phyloP scores from a whole-genome alignment of 148 eudicot species.

The Vaccinium darrowii region DNA sequence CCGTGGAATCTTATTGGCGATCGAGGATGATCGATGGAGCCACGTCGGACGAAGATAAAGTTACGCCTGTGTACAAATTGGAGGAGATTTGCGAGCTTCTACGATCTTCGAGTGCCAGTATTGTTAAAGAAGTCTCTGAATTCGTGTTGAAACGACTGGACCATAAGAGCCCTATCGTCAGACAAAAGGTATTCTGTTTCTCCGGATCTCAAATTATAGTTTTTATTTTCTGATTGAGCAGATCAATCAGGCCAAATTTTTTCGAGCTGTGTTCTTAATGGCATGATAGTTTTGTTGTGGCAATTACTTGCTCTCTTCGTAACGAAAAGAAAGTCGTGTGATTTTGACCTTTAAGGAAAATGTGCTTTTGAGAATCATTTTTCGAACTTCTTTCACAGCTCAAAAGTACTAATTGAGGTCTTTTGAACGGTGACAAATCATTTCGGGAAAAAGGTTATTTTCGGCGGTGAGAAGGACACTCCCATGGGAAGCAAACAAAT shows the following conservation, averaged over 20 bases:
- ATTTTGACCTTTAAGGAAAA: too few relatives aligned
- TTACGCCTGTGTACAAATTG: constrained; percentile 85
- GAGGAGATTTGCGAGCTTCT: constrained; percentile 91
- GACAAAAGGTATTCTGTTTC: constrained; percentile 61
- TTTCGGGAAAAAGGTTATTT: too few relatives aligned
- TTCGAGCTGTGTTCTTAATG: not conserved
- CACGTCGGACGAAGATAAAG: constrained; percentile 94
- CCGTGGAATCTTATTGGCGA: constrained; percentile 96
- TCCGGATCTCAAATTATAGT: not conserved
- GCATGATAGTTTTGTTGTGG: not conserved
- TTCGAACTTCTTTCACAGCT: too few relatives aligned
- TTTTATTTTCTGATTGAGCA: not conserved
- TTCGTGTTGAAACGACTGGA: constrained; percentile 81
- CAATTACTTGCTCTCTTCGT: not conserved
- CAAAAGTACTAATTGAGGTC: too few relatives aligned
- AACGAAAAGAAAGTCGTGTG: too few relatives aligned
- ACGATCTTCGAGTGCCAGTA: constrained; percentile 56
- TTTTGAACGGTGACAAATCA: too few relatives aligned
- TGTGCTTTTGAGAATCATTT: too few relatives aligned
- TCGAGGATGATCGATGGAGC: constrained; percentile 83
- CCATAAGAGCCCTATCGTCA: constrained; percentile 84
- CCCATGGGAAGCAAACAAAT: too few relatives aligned
- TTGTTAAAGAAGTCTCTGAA: constrained; percentile 80
- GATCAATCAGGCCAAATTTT: not conserved
- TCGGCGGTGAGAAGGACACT: too few relatives aligned